phyloP scores from a whole-genome alignment of 208 protist genomes.

The Trypanosoma boissoni region DNA sequence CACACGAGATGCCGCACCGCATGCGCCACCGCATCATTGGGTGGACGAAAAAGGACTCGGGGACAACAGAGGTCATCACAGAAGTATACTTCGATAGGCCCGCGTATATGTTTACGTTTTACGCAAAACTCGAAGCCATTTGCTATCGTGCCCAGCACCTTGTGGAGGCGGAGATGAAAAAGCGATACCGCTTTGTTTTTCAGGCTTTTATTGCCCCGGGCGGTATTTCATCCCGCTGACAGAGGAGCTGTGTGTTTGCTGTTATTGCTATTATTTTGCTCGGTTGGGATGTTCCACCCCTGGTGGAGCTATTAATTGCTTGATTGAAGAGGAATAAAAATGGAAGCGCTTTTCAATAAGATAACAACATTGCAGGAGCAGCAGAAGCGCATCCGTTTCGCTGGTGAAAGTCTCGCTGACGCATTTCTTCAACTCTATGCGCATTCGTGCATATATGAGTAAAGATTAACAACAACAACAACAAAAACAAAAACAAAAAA shows the following conservation, averaged over 20 bases:
- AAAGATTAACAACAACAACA: no score
- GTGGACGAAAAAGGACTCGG: constrained; percentile 80
- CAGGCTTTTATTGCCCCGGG: constrained; percentile 85
- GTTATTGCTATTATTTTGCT: constrained; percentile 5
- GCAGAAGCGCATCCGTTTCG: no score
- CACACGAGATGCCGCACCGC: constrained; percentile 82
- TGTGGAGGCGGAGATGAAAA: constrained; percentile 54
- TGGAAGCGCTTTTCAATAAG: no score
- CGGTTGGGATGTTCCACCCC: no score
- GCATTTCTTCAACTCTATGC: no score
- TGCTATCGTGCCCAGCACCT: constrained; percentile 68
- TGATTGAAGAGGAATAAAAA: no score
- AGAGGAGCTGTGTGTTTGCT: constrained; percentile 3
- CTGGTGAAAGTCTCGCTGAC: no score
- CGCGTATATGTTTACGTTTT: constrained; percentile 91
- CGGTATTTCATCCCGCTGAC: constrained; percentile 42
- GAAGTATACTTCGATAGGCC: constrained; percentile 88
- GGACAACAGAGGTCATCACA: constrained; percentile 85
- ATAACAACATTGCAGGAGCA: no score
- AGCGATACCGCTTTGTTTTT: constrained; percentile 81
- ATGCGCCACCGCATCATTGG: constrained; percentile 85
- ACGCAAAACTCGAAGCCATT: constrained; percentile 81
- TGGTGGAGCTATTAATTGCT: no score
- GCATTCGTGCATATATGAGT: no score
- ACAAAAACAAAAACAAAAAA: no score